Evolutionary conservation across 176 grass and related monocot genomes (phyloP).

Genomic region (Triticum aestivum): IWGSC_CS_RefSeq_v2.1 NC_057796.1:300172261-300172760

Average conservation of each 20-base stretch:
- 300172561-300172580: slow-evolving; percentile 13
- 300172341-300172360: background rate
- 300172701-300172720: background rate
- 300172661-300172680: background rate
- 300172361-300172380: background rate
- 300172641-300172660: background rate
- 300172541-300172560: slow-evolving; percentile 35
- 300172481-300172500: slow-evolving; percentile 23
- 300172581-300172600: background rate
- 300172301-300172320: background rate
- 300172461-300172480: background rate
- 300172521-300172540: slow-evolving; percentile 24
- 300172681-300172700: background rate
- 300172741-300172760: slow-evolving; percentile 59
- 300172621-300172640: slow-evolving; percentile 24
- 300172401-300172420: background rate
- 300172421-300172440: background rate
- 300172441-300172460: background rate
- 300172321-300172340: background rate
- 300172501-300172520: slow-evolving; percentile 17
- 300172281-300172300: background rate
- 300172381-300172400: background rate
- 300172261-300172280: background rate
- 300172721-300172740: background rate
- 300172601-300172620: slow-evolving; percentile 29